These are phyloP conservation scores for Priceomyces castillae DNA, from an alignment of 805 yeast genomes.

Conservation along the genomic window DNA sequence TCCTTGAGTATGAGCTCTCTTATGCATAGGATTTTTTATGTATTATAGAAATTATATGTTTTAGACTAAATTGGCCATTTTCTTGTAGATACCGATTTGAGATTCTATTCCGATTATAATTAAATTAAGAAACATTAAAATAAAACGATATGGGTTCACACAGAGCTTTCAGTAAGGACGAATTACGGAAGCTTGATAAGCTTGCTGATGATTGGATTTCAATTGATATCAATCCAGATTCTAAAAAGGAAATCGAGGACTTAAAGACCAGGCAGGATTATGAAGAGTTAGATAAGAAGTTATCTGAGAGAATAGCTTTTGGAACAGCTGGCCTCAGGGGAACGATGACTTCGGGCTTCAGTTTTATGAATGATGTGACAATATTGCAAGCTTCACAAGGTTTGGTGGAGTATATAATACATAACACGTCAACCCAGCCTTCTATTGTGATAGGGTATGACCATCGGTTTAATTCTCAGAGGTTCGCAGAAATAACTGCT, in stretches of 20 bases:
- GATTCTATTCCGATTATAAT: too few species aligned
- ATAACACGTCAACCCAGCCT: slow-evolving; percentile 13
- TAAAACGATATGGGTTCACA: neutral
- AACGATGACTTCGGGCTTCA: slow-evolving; percentile 86
- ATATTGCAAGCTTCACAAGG: slow-evolving; percentile 91
- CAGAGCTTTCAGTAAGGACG: neutral
- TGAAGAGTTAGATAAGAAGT: slow-evolving; percentile 48
- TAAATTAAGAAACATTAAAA: too few species aligned
- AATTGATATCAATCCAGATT: slow-evolving; percentile 38
- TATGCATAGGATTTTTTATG: slow-evolving; percentile 3
- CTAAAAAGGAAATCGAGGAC: slow-evolving; percentile 53
- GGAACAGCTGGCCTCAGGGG: slow-evolving; percentile 95
- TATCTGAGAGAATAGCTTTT: slow-evolving; percentile 65
- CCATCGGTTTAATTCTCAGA: slow-evolving; percentile 76
- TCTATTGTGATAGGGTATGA: slow-evolving; percentile 85
- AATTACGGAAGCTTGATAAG: slow-evolving; percentile 15
- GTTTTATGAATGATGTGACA: slow-evolving; percentile 84
- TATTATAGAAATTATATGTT: slow-evolving; percentile 2
- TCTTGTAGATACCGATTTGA: too few species aligned
- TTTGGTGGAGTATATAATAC: slow-evolving; percentile 49
- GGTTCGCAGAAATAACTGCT: slow-evolving; percentile 79
- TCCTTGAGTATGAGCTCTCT: slow-evolving; percentile 12
- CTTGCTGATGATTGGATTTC: slow-evolving; percentile 36
- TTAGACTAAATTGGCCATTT: neutral
- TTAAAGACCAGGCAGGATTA: slow-evolving; percentile 39